Base-by-base conservation (phyloP, 495 filamentous ascomycete genomes). In the Tuber borchii region DNA sequence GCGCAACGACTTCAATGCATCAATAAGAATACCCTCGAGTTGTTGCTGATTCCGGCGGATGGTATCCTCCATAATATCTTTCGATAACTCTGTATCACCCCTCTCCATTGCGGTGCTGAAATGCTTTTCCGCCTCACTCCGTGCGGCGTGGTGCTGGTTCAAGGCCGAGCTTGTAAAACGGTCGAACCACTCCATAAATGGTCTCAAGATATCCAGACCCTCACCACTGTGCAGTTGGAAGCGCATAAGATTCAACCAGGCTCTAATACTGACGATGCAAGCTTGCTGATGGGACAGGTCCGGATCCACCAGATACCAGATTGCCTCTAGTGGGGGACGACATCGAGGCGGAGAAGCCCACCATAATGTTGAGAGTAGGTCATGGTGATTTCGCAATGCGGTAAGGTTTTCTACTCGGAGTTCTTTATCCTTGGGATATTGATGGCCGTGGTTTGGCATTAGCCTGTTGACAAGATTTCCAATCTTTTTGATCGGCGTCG, bases 341-440 rank as follows among this genome's bases (percentile, higher is more conserved):
- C 89, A 88, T 31, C 87, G 86, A 31, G 90, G 85, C 44, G 95
- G 94, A 26, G 93, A 91, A 17, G 88, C 91, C 90, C 90, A 97
- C 84, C 93, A 97, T 45, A 99, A 87, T 3, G 92, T 95, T 77
- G 91, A 93, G 2, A 99, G 88, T 69, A 99, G 88, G 82, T 98
- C 93, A 81, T 97, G 93, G 78, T 99, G 95, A 81, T 98, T 99
- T 75, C 93, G 88, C 48, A 98, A 85, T 0, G 94, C 91, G 37
- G 93, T 90, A n/a, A 98, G 86, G 75, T 97, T 92, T 72, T 89
- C 89, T 78, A 91, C 88, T 48, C 86, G 88, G 31, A 97, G 85
- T 0, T 86, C 85, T 75, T 93, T 87, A 78, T 97, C 93, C 82
- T 94, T 97, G 8, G 91, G 92, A 79, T 95, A 94, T 69, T 90